Base-by-base conservation (phyloP, 176 grass and related monocot genomes). In the Leersia perrieri region DNA sequence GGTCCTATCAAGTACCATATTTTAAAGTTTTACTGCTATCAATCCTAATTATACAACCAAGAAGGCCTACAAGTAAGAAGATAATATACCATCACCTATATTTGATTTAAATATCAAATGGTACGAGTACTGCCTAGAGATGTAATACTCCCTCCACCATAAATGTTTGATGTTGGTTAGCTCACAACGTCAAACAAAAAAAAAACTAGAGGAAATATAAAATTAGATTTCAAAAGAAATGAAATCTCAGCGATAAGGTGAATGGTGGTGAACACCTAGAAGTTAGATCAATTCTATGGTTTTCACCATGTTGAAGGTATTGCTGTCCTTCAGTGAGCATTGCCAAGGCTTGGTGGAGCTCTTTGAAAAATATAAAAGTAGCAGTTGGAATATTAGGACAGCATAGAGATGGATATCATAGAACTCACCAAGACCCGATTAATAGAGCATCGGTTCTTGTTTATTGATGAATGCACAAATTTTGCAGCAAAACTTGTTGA, bases 391-490 rank as follows among this genome's bases (percentile, higher is more conserved):
- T 80, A 41, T 38, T 79, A 49, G 25, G 18, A 60, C 45, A 71
- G 18, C 5, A 72, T 5, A 76, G 33, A 83, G 27, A 64, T 76
- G n/a, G 26, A 4, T 60, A 87, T 68, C 67, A 67, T 83, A 66
- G 15, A 88, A 83, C 90, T 98, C 80, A 99, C 96, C 93, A 99
- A 66, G 30, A 99, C 96, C 11, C 90, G 83, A 81, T 99, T 99
- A 74, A 99, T 99, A 72, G 96, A 93, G 83, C 96, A 99, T 41
- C 92, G 86, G 77, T 99, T 99, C 88, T 99, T 99, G 58, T 99
- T 99, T 70, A 94, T 99, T 38, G 96, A 99, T 40, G 92, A 94
- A 86, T 99, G 96, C 33, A 99, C 96, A 84, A 99, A 99, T 91
- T 99, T 99, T 80, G 90, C 89, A 69, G 96, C 79, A 93, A 89